Conservation (phyloP, 441 rosid species). For the Biscutella laevigata region DNA sequence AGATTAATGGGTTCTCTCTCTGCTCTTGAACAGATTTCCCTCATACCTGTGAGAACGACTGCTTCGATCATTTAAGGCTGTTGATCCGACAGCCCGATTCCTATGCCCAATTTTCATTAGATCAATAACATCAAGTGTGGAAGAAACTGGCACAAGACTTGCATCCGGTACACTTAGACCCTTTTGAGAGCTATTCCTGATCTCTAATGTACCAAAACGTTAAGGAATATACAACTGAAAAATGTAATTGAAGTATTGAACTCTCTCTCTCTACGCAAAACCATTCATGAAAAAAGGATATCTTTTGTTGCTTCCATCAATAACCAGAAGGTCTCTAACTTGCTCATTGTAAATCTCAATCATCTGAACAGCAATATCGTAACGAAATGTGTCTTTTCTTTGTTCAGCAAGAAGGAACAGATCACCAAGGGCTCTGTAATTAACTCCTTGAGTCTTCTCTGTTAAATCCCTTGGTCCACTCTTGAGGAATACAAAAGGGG, state of each 20-base stretch:
- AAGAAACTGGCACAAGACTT: constrained; percentile 62
- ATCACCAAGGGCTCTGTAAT: constrained; percentile 85
- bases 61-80: constrained; percentile 84
- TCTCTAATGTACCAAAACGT: constrained; percentile 61
- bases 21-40: constrained; percentile 3
- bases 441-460: constrained; percentile 77
- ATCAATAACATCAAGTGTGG: constrained; percentile 67
- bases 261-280: background rate
- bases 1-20: background rate
- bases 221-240: constrained; percentile 33
- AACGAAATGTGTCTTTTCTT: constrained; percentile 65
- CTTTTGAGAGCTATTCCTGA: constrained; percentile 71
- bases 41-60: constrained; percentile 86
- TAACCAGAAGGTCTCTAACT: constrained; percentile 83
- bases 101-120: constrained; percentile 75
- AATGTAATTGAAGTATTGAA: background rate
- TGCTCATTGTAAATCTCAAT: too few relatives aligned
- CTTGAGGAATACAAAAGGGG: constrained; percentile 32
- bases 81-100: constrained; percentile 79
- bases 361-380: constrained; percentile 90
- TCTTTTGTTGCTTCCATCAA: constrained; percentile 88
- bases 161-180: constrained; percentile 88
- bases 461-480: constrained; percentile 76
- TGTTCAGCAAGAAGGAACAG: constrained; percentile 76
- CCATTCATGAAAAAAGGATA: constrained; percentile 51